Conservation (phyloP, 768 basidiomycete species). For the Cystobasidium tubakii region DNA sequence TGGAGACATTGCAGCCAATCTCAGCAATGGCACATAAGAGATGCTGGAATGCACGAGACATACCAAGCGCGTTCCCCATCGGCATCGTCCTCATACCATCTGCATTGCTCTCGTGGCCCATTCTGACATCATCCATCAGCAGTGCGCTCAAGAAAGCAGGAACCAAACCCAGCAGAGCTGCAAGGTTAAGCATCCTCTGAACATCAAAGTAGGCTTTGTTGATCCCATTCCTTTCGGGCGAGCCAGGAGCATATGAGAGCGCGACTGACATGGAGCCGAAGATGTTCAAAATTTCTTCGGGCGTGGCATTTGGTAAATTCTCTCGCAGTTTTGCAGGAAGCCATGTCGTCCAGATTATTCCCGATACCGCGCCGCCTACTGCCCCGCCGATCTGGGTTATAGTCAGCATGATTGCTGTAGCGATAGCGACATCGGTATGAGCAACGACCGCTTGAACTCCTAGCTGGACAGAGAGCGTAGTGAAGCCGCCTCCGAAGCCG, state of each 20-base stretch:
- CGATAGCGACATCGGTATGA: conserved; percentile 45
- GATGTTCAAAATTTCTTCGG: conserved; percentile 39
- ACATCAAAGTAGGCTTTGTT: conserved; percentile 42
- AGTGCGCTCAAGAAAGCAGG: conserved; percentile 39
- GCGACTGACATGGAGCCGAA: conserved; percentile 43
- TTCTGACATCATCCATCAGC: conserved; percentile 36
- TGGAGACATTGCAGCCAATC: neutral
- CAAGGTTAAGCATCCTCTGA: conserved; percentile 37
- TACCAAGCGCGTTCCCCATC: neutral
- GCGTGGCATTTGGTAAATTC: conserved; percentile 35
- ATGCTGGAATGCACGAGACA: neutral
- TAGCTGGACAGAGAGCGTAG: conserved; percentile 42
- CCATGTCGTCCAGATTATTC: conserved; percentile 44
- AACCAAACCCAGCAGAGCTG: conserved; percentile 37
- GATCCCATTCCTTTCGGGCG: conserved; percentile 41
- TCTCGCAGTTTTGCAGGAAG: conserved; percentile 38
- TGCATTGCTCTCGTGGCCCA: conserved; percentile 24
- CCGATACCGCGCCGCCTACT: conserved; percentile 44
- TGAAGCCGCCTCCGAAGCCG: conserved; percentile 40
- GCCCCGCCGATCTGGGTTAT: conserved; percentile 46
- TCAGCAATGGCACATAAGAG: neutral
- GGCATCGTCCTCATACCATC: neutral
- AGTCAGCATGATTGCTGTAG: conserved; percentile 45
- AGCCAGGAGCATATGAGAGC: conserved; percentile 41
- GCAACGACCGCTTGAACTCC: conserved; percentile 44